Evolutionary conservation across 345 rosid species (phyloP).

Genomic region (Syzygium aqueum): DNA sequence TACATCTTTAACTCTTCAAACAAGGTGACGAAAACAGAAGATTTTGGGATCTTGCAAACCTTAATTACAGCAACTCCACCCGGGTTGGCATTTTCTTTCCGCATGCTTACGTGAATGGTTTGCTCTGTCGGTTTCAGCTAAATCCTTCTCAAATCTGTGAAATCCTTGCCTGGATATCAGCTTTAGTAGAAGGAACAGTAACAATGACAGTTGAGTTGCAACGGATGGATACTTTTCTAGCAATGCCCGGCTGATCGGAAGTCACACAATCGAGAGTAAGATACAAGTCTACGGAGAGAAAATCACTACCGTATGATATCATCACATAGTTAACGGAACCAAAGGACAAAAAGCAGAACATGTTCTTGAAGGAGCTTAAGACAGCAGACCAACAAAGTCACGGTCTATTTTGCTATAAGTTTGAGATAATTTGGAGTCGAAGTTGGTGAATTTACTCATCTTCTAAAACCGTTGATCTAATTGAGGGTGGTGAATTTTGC

Average conservation of each 20-base stretch:
- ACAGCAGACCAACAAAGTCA: background rate
- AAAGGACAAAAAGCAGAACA: background rate
- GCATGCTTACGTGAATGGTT: conserved; percentile 55
- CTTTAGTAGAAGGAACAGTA: conserved; percentile 69
- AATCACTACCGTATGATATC: conserved; percentile 58
- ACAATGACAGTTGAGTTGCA: conserved; percentile 68
- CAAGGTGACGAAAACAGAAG: background rate
- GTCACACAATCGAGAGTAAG: conserved; percentile 39
- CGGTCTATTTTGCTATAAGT: too few species aligned
- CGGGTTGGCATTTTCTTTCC: conserved; percentile 77
- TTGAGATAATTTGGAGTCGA: too few species aligned
- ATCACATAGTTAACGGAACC: background rate
- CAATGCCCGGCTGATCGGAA: conserved; percentile 83
- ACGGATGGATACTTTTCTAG: conserved; percentile 55
- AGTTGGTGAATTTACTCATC: too few species aligned
- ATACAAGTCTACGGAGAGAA: conserved; percentile 67
- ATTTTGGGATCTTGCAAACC: conserved; percentile 25
- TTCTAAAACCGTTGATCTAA: too few species aligned
- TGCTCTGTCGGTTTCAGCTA: conserved; percentile 59
- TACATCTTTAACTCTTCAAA: background rate
- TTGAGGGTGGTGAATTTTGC: too few species aligned
- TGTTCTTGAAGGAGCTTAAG: background rate
- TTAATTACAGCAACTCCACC: conserved; percentile 90
- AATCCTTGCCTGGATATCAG: conserved; percentile 80
- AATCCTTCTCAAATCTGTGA: conserved; percentile 80